Percentiles rank a stretch among this genome's conserved stretches.
phyloP scores from a whole-genome alignment of 495 filamentous ascomycete genomes.

The Daldinia concentrica region DNA sequence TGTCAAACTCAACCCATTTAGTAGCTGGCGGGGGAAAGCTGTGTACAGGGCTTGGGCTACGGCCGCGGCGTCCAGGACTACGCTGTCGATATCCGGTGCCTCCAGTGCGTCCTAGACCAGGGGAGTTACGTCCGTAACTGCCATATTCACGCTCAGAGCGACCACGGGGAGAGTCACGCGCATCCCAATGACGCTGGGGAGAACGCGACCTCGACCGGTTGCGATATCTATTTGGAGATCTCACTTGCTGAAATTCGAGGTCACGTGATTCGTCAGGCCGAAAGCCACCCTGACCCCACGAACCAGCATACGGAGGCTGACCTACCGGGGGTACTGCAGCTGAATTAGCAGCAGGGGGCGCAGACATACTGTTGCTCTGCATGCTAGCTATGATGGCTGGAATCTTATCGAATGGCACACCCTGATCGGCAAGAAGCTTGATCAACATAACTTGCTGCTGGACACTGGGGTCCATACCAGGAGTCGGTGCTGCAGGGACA shows the following conservation, averaged over 20 bases:
- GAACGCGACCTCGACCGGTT: constrained; percentile 78
- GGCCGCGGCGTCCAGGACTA: constrained; percentile 73
- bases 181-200: constrained; percentile 73
- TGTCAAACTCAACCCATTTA: constrained; percentile 86
- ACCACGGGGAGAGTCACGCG: constrained; percentile 53
- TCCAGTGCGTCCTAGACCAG: constrained; percentile 63
- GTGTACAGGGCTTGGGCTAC: constrained; percentile 66
- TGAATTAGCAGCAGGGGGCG: constrained; percentile 35
- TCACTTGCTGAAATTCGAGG: constrained; percentile 63
- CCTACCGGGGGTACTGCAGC: constrained; percentile 35
- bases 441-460: constrained; percentile 69
- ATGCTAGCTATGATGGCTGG: constrained; percentile 55
- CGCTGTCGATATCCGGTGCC: constrained; percentile 83
- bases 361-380: constrained; percentile 47
- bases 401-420: constrained; percentile 57
- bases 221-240: constrained; percentile 68
- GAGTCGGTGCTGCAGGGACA: constrained; percentile 56
- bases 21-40: constrained; percentile 53
- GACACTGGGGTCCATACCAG: constrained; percentile 54
- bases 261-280: constrained; percentile 67
- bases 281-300: constrained; percentile 51
- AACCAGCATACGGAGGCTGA: constrained; percentile 41
- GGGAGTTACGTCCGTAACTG: constrained; percentile 57
- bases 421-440: constrained; percentile 55
- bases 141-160: constrained; percentile 51